These are phyloP conservation scores for Paramecium sexaurelia DNA, from an alignment of 73 alveolate species.

Conservation along the genomic window DNA sequence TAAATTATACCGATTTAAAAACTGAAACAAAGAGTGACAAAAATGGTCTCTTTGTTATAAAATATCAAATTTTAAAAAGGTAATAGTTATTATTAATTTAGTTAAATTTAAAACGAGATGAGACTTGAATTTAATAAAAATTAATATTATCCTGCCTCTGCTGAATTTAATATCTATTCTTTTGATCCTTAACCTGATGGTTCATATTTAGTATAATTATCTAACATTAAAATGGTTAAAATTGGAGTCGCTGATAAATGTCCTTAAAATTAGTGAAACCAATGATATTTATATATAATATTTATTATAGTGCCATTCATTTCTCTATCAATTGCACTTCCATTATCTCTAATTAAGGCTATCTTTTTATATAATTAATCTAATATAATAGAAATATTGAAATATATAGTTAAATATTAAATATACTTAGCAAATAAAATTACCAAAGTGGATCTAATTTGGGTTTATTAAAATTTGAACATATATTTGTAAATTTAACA, in stretches of 20 bases:
- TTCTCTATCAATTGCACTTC: no score
- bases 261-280: not conserved
- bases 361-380: no score
- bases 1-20: not conserved
- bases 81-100: not conserved
- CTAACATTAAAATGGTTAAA: not conserved
- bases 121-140: not conserved
- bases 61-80: not conserved
- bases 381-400: no score
- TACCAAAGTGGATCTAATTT: no score
- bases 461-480: no score
- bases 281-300: not conserved
- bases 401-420: no score
- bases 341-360: no score
- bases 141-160: not conserved
- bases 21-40: slow-evolving; percentile 19
- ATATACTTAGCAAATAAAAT: no score
- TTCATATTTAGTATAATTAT: not conserved
- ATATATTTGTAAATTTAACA: no score
- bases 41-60: not conserved
- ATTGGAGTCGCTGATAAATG: not conserved
- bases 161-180: not conserved
- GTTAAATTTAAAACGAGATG: slow-evolving; percentile 16
- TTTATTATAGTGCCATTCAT: not conserved
- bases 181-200: slow-evolving; percentile 20